A percentile compares a stretch with the other conserved stretches of the same genome.
phyloP scores from a whole-genome alignment of 106 monocot genomes.

The Hemerocallis citrina region DNA sequence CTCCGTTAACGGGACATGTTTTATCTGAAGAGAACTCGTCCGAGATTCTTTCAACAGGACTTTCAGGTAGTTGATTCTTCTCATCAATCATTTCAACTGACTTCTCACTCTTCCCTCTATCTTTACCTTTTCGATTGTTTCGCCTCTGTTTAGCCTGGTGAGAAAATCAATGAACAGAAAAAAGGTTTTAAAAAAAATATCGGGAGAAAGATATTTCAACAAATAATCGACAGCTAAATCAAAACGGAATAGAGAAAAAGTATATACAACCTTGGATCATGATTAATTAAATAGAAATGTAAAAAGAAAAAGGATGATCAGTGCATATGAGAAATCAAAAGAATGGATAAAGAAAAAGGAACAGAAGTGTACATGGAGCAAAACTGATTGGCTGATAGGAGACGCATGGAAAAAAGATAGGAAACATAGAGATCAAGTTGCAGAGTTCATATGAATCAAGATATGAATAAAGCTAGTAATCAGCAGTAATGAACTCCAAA shows the following conservation, averaged over 20 bases:
- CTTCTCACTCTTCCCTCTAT: conserved; percentile 53
- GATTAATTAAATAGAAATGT: background rate
- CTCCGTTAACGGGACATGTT: conserved; percentile 11
- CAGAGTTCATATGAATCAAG: background rate
- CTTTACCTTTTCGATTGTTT: conserved; percentile 65
- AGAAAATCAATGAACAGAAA: background rate
- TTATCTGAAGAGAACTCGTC: conserved; percentile 27
- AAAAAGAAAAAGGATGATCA: background rate
- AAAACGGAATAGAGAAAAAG: background rate
- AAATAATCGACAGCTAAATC: background rate
- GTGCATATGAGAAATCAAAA: background rate
- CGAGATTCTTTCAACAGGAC: conserved; percentile 20
- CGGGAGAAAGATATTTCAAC: background rate
- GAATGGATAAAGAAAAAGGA: background rate
- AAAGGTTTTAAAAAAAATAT: background rate
- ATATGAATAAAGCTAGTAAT: background rate
- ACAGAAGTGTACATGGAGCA: background rate
- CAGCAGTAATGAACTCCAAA: background rate
- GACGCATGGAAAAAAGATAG: no score
- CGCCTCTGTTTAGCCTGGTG: conserved; percentile 58
- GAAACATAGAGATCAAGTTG: background rate
- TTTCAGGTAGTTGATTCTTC: conserved; percentile 11
- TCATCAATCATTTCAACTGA: conserved; percentile 16
- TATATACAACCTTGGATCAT: background rate
- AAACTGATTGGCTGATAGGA: no score